Evolutionary conservation across 148 eudicot genomes (phyloP).

Genomic region (Euryodendron excelsum): DNA sequence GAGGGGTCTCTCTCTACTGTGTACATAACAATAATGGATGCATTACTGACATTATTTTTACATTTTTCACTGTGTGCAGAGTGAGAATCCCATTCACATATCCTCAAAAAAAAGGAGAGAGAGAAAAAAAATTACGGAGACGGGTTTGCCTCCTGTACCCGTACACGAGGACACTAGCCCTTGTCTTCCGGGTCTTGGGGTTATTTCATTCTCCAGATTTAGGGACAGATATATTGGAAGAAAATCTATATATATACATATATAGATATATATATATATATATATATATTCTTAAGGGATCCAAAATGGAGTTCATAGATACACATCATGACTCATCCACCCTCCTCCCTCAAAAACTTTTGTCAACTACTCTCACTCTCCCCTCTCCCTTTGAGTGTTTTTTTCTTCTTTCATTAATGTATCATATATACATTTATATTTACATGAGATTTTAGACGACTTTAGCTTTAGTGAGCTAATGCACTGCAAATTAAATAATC

Average conservation of each 20-base stretch:
- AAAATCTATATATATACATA: no score
- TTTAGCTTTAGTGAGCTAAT: neutral
- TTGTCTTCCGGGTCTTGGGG: constrained; percentile 36
- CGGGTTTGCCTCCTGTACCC: constrained; percentile 32
- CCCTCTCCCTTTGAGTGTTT: neutral
- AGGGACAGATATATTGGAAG: constrained; percentile 45
- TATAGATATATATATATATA: no score
- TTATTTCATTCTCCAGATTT: constrained; percentile 19
- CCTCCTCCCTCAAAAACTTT: neutral
- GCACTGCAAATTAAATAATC: no score
- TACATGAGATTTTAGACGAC: no score
- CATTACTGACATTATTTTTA: constrained; percentile 27
- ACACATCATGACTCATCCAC: neutral
- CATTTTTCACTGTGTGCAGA: neutral
- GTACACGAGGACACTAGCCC: constrained; percentile 38
- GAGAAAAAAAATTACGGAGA: neutral
- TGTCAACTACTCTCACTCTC: constrained; percentile 5
- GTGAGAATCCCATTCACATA: constrained; percentile 12
- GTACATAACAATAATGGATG: constrained; percentile 38
- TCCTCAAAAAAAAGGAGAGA: neutral
- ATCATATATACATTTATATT: no score
- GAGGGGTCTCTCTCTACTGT: constrained; percentile 22
- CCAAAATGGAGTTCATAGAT: constrained; percentile 4
- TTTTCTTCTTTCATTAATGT: no score
- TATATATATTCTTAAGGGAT: neutral